Evolutionary conservation across 352 stramenopile genomes (phyloP).

Genomic region (Pythium brassicae): DNA sequence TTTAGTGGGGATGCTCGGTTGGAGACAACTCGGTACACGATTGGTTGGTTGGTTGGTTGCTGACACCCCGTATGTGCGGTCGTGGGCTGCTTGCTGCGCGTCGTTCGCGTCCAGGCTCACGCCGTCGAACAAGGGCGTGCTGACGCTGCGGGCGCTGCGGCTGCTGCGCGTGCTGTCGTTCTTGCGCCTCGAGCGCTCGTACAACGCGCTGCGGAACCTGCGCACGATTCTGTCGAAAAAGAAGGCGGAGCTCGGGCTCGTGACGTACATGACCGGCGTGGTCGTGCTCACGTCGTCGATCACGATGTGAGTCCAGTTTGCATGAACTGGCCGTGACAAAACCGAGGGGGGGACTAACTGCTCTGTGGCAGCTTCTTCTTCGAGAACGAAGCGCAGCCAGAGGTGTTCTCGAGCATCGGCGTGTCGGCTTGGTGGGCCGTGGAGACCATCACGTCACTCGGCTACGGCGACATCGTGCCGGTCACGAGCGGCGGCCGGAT

Average conservation of each 20-base stretch:
- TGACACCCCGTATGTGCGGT: too few relatives aligned
- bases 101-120: constrained; percentile 3
- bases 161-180: constrained; percentile 81
- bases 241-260: constrained; percentile 69
- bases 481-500: constrained; percentile 56
- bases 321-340: not conserved
- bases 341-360: not conserved
- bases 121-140: constrained; percentile 27
- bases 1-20: too few relatives aligned
- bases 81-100: too few relatives aligned
- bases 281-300: constrained; percentile 78
- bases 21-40: not conserved
- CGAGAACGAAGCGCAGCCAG: constrained; percentile 63
- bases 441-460: constrained; percentile 83
- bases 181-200: constrained; percentile 70
- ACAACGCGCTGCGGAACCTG: constrained; percentile 74
- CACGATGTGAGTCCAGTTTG: constrained; percentile 60
- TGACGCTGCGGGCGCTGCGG: constrained; percentile 69
- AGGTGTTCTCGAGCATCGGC: constrained; percentile 75
- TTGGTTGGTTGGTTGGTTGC: too few relatives aligned
- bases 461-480: constrained; percentile 82
- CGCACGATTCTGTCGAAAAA: constrained; percentile 71
- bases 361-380: constrained; percentile 61
- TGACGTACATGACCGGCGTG: constrained; percentile 76
- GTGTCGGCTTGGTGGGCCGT: constrained; percentile 79